A percentile compares a stretch with the other conserved stretches of the same genome.
phyloP scores from a whole-genome alignment of 805 yeast species.

The Candida rishiriensis region DNA sequence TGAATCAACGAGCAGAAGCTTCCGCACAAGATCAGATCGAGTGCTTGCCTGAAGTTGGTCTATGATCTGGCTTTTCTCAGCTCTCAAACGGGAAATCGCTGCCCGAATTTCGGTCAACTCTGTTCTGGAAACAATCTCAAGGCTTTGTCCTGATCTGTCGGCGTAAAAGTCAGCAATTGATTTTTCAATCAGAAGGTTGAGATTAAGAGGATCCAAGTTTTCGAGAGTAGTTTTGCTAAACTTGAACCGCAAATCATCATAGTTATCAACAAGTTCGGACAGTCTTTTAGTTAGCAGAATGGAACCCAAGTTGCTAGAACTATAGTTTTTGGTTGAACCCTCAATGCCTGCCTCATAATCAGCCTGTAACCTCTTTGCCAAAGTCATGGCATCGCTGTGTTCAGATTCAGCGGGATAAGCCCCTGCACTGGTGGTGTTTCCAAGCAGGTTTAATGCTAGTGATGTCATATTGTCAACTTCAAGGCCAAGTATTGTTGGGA shows the following conservation, averaged over 20 bases:
- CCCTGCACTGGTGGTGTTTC: not conserved
- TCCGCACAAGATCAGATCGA: not conserved
- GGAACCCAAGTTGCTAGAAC: not conserved
- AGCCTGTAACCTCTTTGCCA: constrained; percentile 11
- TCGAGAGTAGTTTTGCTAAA: constrained; percentile 8
- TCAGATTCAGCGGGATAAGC: not conserved
- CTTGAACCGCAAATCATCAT: constrained; percentile 5
- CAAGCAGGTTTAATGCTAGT: constrained; percentile 9
- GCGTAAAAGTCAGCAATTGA: constrained; percentile 15
- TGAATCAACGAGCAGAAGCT: constrained; percentile 7
- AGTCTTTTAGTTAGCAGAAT: constrained; percentile 7
- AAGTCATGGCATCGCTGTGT: constrained; percentile 8
- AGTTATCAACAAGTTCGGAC: constrained; percentile 8
- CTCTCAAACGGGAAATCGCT: constrained; percentile 6
- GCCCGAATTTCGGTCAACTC: constrained; percentile 10
- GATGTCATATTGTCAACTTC: constrained; percentile 7
- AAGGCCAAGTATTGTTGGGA: too few relatives aligned
- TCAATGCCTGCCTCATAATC: constrained; percentile 5
- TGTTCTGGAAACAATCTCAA: constrained; percentile 7
- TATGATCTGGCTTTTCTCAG: constrained; percentile 3
- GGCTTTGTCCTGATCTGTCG: not conserved
- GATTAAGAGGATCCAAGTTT: constrained; percentile 6
- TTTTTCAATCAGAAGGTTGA: constrained; percentile 16
- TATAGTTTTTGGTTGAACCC: not conserved
- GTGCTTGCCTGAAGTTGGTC: constrained; percentile 1